Evolutionary conservation across 225 moss, liverwort and hornwort species (phyloP), one percentile per base, ranked within the genome.

Genomic region (Thuidium tamariscinum): DNA sequence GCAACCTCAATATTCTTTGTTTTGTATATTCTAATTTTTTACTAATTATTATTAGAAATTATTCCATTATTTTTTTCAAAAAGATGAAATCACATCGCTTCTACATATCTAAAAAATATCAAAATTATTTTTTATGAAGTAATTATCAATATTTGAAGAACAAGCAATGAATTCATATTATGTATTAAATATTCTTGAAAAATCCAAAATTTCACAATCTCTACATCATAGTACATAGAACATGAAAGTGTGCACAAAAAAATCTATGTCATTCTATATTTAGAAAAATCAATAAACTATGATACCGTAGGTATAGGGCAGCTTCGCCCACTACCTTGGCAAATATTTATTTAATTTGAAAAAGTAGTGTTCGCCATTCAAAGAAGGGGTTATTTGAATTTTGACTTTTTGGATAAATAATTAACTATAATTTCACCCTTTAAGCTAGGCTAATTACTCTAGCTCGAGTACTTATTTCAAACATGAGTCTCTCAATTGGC

Each of bases 211-310:
- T 22, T 22, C 4, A 67, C 4, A 6, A 67, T 22, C 20, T 66
- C 1, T 11, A 21, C 2, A 21, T 67, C 11, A 22, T 37, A 66
- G 10, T 41, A 8, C 26, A 26, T 7, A 41, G 5, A 69, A 8
- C 2, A 25, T 41, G 1, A 26, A 69, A 25, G 4, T 39, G 14
- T 41, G 41, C 0, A 42, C 26, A 5, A 70, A n/a, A 26, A 5
- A 26, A 16, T 70, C 22, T 0, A 37, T 68, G 0, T 27, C 70
- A 70, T 26, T 26, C 0, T 42, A 5, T 26, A 16, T 27, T 42
- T 9, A 3, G 0, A 3, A 42, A 26, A 15, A 7, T 23, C 23
- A 8, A 0, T 14, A 39, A 25, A 41, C 2, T 26, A 42, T 7
- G 1, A n/a, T n/a, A n/a, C n/a, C n/a, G n/a, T n/a, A n/a, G n/a